Evolutionary conservation across 1,284 basidiomycete species (phyloP).

Genomic region (Malassezia psittaci): DNA sequence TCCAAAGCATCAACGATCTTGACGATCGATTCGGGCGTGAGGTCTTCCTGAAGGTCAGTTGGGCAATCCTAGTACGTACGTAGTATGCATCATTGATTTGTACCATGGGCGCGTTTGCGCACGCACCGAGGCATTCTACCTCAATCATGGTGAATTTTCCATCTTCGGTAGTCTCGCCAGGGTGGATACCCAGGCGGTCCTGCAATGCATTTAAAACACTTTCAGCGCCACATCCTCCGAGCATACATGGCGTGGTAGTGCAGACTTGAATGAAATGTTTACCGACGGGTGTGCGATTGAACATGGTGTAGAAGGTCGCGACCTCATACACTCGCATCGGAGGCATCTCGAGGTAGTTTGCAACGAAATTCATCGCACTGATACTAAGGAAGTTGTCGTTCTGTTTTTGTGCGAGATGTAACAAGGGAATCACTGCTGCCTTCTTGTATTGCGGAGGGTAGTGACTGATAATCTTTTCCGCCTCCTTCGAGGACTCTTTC

Average conservation of each 20-base stretch:
- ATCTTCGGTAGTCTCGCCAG: conserved; percentile 84
- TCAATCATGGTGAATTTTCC: conserved; percentile 95
- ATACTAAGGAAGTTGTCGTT: conserved; percentile 99
- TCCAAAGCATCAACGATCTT: conserved; percentile 75
- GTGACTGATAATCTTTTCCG: conserved; percentile 75
- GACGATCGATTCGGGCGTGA: conserved; percentile 81
- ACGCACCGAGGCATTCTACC: conserved; percentile 93
- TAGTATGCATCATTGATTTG: conserved; percentile 94
- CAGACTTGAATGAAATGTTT: conserved; percentile 93
- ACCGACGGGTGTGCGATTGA: conserved; percentile 69
- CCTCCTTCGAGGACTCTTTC: conserved; percentile 68
- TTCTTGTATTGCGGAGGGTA: conserved; percentile 98
- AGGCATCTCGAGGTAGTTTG: conserved; percentile 75
- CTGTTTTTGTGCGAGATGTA: conserved; percentile 92
- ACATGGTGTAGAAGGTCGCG: conserved; percentile 99
- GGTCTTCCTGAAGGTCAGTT: conserved; percentile 64
- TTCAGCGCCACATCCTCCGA: conserved; percentile 71
- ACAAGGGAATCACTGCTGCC: conserved; percentile 81
- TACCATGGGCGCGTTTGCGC: conserved; percentile 98
- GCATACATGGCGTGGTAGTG: conserved; percentile 97
- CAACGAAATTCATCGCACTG: conserved; percentile 96
- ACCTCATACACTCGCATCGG: conserved; percentile 99
- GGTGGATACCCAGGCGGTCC: conserved; percentile 68
- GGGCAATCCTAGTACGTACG: conserved; percentile 52
- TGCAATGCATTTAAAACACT: conserved; percentile 79